These are phyloP conservation scores for Penicillium taxi DNA, from an alignment of 495 filamentous ascomycete genomes.

Conservation along the genomic window DNA sequence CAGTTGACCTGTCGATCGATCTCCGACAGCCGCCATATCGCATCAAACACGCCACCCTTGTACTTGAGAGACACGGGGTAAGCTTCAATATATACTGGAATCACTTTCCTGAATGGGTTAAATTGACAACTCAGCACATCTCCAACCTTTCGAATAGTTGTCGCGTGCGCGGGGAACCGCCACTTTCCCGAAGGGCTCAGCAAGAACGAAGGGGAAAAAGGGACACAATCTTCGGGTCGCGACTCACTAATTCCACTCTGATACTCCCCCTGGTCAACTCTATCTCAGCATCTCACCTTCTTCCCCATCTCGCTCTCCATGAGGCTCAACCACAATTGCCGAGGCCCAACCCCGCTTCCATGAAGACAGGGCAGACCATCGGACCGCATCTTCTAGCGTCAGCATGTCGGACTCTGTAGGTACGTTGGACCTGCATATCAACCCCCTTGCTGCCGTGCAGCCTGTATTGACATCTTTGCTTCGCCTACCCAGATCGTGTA, in stretches of 20 bases:
- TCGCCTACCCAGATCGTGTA: conserved; percentile 65
- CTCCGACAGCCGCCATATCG: conserved; percentile 36
- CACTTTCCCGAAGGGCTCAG: conserved; percentile 14
- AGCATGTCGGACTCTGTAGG: conserved; percentile 52
- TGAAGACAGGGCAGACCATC: conserved; percentile 25
- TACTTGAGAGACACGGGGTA: conserved; percentile 8
- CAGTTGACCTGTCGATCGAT: conserved; percentile 22
- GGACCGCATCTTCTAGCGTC: conserved; percentile 19
- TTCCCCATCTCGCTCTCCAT: conserved; percentile 13
- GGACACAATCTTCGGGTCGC: background rate
- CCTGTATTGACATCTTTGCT: background rate
- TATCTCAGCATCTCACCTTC: background rate
- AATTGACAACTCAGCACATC: background rate
- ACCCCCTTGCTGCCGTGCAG: background rate
- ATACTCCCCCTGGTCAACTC: conserved; percentile 2
- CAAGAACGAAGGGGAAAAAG: conserved; percentile 41
- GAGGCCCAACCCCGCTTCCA: conserved; percentile 29
- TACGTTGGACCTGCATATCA: conserved; percentile 19
- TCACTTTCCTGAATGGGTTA: too few species aligned
- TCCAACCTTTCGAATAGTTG: background rate
- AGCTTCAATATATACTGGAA: background rate
- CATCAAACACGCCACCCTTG: conserved; percentile 8
- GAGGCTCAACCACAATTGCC: conserved; percentile 17
- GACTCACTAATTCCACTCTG: too few species aligned
- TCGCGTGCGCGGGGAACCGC: conserved; percentile 8